phyloP scores from a whole-genome alignment of 129 eudicot species.

The Saussurea involucrata region DNA sequence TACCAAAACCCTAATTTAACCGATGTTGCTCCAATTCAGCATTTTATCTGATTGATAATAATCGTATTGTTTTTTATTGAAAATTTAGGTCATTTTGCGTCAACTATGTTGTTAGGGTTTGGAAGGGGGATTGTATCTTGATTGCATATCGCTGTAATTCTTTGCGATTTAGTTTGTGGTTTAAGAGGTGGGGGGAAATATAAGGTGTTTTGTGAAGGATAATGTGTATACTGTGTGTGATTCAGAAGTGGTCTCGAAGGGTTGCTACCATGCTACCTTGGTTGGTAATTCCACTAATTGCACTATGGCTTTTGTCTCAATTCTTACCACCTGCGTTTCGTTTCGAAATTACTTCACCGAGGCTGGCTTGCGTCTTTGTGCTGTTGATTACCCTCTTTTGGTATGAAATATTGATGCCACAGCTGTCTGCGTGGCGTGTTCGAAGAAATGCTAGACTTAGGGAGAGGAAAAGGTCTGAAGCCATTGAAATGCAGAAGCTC shows the following conservation, averaged over 20 bases:
- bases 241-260: slow-evolving; percentile 91
- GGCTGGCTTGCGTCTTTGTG: slow-evolving; percentile 88
- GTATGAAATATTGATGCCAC: slow-evolving; percentile 94
- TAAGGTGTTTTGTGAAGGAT: slow-evolving; percentile 49
- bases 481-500: slow-evolving; percentile 82
- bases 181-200: neutral
- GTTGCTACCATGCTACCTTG: slow-evolving; percentile 98
- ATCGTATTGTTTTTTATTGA: neutral
- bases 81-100: slow-evolving; percentile 33
- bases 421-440: slow-evolving; percentile 71
- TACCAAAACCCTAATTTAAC: slow-evolving; percentile 27
- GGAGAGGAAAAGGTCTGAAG: slow-evolving; percentile 80
- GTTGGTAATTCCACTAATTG: slow-evolving; percentile 92
- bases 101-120: slow-evolving; percentile 48
- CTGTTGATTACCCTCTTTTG: slow-evolving; percentile 74
- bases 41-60: slow-evolving; percentile 10
- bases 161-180: neutral
- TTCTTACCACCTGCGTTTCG: slow-evolving; percentile 86
- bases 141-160: neutral
- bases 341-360: slow-evolving; percentile 78
- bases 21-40: neutral
- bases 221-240: slow-evolving; percentile 97
- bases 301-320: slow-evolving; percentile 84
- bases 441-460: slow-evolving; percentile 77
- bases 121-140: slow-evolving; percentile 27